phyloP scores from a whole-genome alignment of 2,329 filamentous ascomycete species.

The Colletotrichum echinochloae region DNA sequence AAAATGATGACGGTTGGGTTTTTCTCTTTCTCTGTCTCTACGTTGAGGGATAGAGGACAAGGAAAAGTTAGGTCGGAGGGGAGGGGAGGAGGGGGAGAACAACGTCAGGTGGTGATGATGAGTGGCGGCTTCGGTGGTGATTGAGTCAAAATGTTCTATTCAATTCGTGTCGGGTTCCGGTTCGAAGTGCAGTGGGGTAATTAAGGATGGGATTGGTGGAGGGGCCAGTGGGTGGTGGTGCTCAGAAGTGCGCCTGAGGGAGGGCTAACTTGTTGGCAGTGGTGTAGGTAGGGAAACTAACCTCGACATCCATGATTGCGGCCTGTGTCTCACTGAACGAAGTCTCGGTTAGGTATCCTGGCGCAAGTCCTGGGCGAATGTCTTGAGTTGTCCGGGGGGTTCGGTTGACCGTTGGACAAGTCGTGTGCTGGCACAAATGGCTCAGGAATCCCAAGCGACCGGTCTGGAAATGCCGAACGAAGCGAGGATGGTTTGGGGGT shows the following conservation, averaged over 20 bases:
- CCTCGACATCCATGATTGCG: constrained; percentile 50
- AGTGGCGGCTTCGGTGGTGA: not conserved
- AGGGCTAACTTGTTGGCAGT: constrained; percentile 38
- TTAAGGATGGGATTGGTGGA: constrained; percentile 36
- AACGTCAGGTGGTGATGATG: constrained; percentile 29
- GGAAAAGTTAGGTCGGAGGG: not conserved
- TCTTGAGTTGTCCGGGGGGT: not conserved
- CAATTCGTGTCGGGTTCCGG: constrained; percentile 34
- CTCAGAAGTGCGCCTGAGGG: constrained; percentile 37
- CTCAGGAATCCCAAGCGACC: constrained; percentile 5
- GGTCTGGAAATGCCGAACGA: constrained; percentile 22
- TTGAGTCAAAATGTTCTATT: constrained; percentile 39
- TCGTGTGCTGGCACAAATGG: constrained; percentile 3
- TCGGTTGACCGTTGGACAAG: constrained; percentile 1
- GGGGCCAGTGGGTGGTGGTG: constrained; percentile 35
- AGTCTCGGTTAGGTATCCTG: constrained; percentile 41
- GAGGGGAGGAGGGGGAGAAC: constrained; percentile 17
- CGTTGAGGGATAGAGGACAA: constrained; percentile 3
- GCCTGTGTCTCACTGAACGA: constrained; percentile 37
- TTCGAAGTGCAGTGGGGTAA: constrained; percentile 37
- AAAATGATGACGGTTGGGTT: not conserved
- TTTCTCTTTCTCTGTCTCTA: not conserved
- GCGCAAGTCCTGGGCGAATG: constrained; percentile 7
- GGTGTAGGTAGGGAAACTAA: constrained; percentile 44
- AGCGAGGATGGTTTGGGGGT: constrained; percentile 19